Evolutionary conservation across 2,329 filamentous ascomycete species (phyloP).

Genomic region (Aspergillus awamori): DNA sequence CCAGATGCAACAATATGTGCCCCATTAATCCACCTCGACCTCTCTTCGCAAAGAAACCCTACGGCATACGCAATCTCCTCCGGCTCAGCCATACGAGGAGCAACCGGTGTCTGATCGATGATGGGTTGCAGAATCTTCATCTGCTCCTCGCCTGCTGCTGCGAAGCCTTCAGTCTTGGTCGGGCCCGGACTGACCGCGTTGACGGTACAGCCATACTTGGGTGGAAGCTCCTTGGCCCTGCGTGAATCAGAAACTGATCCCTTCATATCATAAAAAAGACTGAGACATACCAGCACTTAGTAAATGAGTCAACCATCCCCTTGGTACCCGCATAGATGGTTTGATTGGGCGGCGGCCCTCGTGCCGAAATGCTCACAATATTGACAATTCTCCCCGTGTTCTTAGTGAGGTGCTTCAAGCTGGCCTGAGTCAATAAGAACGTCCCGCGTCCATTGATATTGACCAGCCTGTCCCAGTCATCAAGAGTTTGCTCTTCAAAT

Average conservation of each 20-base stretch:
- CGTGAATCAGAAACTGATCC: background rate
- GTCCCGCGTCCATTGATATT: conserved; percentile 28
- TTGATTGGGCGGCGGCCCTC: conserved; percentile 39
- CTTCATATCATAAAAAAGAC: background rate
- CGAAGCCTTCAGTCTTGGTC: conserved; percentile 44
- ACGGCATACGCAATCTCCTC: conserved; percentile 54
- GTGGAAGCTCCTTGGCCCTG: conserved; percentile 48
- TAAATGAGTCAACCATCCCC: conserved; percentile 55
- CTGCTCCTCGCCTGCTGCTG: conserved; percentile 41
- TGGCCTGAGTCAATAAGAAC: conserved; percentile 28
- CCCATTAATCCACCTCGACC: conserved; percentile 54
- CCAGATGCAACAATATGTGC: conserved; percentile 40
- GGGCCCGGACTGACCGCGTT: conserved; percentile 51
- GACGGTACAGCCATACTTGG: conserved; percentile 51
- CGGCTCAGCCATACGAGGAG: conserved; percentile 46
- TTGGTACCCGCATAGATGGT: conserved; percentile 56
- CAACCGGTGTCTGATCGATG: conserved; percentile 50
- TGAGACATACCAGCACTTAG: conserved; percentile 41
- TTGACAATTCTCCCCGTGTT: conserved; percentile 48
- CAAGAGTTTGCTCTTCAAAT: conserved; percentile 38
- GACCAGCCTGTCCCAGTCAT: conserved; percentile 28
- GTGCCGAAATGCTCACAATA: conserved; percentile 44
- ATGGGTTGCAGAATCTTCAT: conserved; percentile 48
- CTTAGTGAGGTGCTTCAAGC: conserved; percentile 43
- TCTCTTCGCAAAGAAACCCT: conserved; percentile 49